A percentile compares a stretch with the other conserved stretches of the same genome.
Conservation (phyloP, 164 flowering plant genomes). For the Nymphaea colorata region DNA sequence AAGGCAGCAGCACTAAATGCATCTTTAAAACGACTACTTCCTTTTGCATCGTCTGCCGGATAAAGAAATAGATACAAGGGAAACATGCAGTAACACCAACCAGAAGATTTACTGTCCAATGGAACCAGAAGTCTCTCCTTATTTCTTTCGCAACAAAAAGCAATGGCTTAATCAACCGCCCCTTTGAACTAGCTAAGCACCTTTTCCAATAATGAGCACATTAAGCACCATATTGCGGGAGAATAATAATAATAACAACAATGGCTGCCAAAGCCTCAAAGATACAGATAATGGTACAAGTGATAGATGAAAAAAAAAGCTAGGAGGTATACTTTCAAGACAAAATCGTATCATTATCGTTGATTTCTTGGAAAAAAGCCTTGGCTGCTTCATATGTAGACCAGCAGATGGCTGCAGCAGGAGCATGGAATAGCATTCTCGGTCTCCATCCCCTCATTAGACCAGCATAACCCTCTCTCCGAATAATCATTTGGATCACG, state of each 20-base stretch:
- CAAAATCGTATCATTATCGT: slow-evolving; percentile 1
- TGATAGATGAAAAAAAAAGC: neutral
- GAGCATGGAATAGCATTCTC: slow-evolving; percentile 54
- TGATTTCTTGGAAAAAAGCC: slow-evolving; percentile 23
- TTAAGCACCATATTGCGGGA: neutral
- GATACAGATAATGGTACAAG: neutral
- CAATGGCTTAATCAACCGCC: neutral
- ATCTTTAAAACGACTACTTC: too few relatives aligned
- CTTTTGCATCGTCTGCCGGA: too few relatives aligned
- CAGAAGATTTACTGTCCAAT: neutral
- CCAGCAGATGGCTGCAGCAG: slow-evolving; percentile 70
- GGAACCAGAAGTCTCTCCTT: neutral
- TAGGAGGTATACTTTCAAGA: neutral
- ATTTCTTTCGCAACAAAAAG: neutral
- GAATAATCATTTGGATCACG: slow-evolving; percentile 23
- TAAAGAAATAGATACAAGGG: too few relatives aligned
- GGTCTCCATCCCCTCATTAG: slow-evolving; percentile 44
- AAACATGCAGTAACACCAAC: too few relatives aligned
- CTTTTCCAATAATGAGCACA: neutral
- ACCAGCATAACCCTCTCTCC: slow-evolving; percentile 38
- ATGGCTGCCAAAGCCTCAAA: neutral
- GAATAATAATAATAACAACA: neutral
- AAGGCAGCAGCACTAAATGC: too few relatives aligned
- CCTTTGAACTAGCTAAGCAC: neutral
- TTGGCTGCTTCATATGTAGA: slow-evolving; percentile 52